Evolutionary conservation across 257 asterid species (phyloP), one percentile per base, ranked within the genome.

Genomic region (Thymus mandschuricus): DNA sequence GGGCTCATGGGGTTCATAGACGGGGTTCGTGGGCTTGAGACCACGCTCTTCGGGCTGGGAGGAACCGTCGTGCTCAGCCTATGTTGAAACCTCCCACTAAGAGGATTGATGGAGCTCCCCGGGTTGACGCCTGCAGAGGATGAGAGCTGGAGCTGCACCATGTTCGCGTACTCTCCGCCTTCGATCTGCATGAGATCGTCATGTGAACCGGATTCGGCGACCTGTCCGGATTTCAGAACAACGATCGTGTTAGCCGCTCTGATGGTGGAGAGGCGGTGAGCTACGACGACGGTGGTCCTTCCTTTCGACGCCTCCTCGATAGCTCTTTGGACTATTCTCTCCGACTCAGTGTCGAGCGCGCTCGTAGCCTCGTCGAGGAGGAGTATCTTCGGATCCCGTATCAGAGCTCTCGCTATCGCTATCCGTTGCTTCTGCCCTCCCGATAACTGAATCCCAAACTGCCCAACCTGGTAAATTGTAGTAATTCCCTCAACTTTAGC

Each of bases 351-450:
- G 57, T 90, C 97, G 3, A 90, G 82, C 33, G 97, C 97, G 45
- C 95, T 88, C 1, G 97, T 90, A 55, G 97, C 97, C 77, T 90
- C 97, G 63, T 90, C 97, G 9, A 90, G 87, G 68, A 90, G 86
- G 75, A 90, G 62, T 71, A 90, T 75, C 75, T 86, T 90, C 27
- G 97, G 97, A 35, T 86, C 77, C 69, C 95, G 82, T 74, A 90
- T 85, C 81, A 90, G 64, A 11, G 97, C 97, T 64, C 97, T 80
- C 46, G 95, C 97, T 79, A 90, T 88, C 40, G 97, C 97, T 79
- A 90, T 88, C 70, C 92, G 76, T 64, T 90, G 97, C 85, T 88
- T 90, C 80, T 90, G 97, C 29, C 97, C 97, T 29, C 97, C 97
- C 2, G 97, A 90, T 73, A 90, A 64, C 74, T 90, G 95, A 30